Base-by-base conservation (phyloP, 23 red algal species). In the Gracilariopsis chorda region DNA sequence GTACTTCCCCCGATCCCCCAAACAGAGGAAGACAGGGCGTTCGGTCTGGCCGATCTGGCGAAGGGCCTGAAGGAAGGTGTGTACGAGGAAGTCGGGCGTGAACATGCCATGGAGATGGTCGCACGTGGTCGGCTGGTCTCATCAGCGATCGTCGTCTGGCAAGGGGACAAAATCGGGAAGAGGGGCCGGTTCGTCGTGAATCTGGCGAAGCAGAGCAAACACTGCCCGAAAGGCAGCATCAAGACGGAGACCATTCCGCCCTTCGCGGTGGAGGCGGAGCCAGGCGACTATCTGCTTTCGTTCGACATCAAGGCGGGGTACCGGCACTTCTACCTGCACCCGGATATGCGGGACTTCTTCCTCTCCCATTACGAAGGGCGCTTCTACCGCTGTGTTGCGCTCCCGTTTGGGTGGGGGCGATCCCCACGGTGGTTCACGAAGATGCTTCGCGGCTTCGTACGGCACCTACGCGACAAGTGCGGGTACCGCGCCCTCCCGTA, bases 141-240 rank as follows among this genome's bases (percentile, higher is more conserved):
- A 11, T 82, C 77, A 21, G 77, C 49, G 33, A 19, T 60, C 30
- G 43, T 39, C 11, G 40, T 29, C 3, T 60, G 77, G 77, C 4
- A 7, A 41, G 48, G 77, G 29, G 77, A 82, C 12, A 49, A 49
- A 10, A 49, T 58, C 16, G 49, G n/a, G 27, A 61, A 39, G 25
- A 82, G 58, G 48, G 77, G 77, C 21, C 20, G 77, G 13, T 82
- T 82, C 33, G 48, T 82, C 2, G 77, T 82, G 48, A 82, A 82
- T 28, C 32, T 82, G 7, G 9, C 9, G 11, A 3, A 39, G 9
- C 77, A 82, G 77, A 82, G 77, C 48, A 82, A 56, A 49, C 28
- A 60, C 33, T 82, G 77, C 47, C 9, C 8, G 49, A 58, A 60
- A 27, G 77, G 30, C 4, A 60, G 14, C 16, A 29, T 34, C 5